Evolutionary conservation across 2,329 filamentous ascomycete species (phyloP), one percentile per base, ranked within the genome.

Genomic region (Aspergillus sp.): DNA sequence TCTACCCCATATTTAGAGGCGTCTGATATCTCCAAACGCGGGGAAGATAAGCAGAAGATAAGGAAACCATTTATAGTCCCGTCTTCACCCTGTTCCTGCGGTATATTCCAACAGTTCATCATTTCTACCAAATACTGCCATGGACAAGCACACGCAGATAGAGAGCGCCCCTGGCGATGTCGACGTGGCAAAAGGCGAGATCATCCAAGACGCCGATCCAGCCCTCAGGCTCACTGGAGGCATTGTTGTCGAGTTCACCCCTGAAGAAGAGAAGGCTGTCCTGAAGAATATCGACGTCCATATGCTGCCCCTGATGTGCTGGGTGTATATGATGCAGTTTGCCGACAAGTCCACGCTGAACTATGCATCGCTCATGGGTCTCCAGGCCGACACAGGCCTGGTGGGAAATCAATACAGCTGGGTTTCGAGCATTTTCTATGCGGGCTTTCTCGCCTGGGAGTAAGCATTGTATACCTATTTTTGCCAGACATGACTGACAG

Each of bases 391-490:
- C 49, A 65, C 64, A 12, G 51, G 76, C 15, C 73, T 81, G n/a
- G 56, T 64, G 1, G 76, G 76, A 35, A 71, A 77, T 37, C 69
- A 82, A 57, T 82, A 81, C 62, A 73, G 73, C 48, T 81, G 79
- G 75, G 71, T 80, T 3, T 77, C 77, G 3, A 77, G 74, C 50
- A 83, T 65, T 11, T 63, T 65, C 52, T 65, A 64, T n/a, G 55
- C 52, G 9, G 62, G 62, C 11, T 64, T 83, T 64, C 73, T 84
- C 3, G 66, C 75, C 24, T 80, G 79, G 69, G 77, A 79, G 31
- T 83, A 27, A 6, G 4, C 8, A 31, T 31, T 31, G 9, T 31
- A 31, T 31, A 3, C 9, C 9, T 7, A 24, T 24, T 7, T 0
- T 24, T 7, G 5, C 23, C 23, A 2, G 23, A 1, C 6, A 7